Base-by-base conservation (phyloP, 2,329 filamentous ascomycete genomes). In the Claviceps sp. region DNA sequence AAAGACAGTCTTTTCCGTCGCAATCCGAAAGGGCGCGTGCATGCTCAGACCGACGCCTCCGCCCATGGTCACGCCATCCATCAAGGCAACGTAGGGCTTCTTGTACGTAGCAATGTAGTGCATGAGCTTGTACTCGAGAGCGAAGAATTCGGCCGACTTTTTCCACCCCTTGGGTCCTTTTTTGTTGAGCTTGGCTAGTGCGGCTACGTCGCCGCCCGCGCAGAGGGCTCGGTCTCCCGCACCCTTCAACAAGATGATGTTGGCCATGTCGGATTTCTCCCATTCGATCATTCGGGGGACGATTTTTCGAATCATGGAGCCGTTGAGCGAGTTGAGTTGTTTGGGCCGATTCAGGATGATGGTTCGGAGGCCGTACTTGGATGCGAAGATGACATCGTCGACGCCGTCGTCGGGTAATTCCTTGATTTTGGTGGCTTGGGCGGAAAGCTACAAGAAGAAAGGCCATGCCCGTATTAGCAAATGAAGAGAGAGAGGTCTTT, bases 11-110 rank as follows among this genome's bases (percentile, higher is more conserved):
- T 85, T 85, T 71, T 98, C 93, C 2, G 93, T 98, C 40, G 93
- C 93, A 64, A 98, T 95, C 55, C 93, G 79, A 77, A 98, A 91
- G 3, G 93, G 94, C 2, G 93, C 91, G 69, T 98, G 94, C 50
- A 95, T 80, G 67, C 87, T 94, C 52, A 98, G 78, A 6, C 93
- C 93, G 50, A 97, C 93, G 58, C 93, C 93, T 52, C 93, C 93
- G 52, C 93, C 93, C 93, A 98, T 98, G 50, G 94, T 98, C 67
- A 95, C 87, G 54, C 93, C 93, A 64, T 98, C 93, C 84, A 98
- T 94, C 64, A 97, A 86, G 36, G 93, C 87, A 50, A 98, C 81
- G 64, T 93, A 95, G 0, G 93, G 93, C 73, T 96, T 98, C 55
- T 74, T 66, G 72, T 95, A 96, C 40, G 90, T 96, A 22, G 93